Percentiles rank a stretch among this genome's conserved stretches.
These are phyloP conservation scores for Chytriomyces confervae DNA, from an alignment of 192 early-diverging fungal species.

Conservation along the genomic window DNA sequence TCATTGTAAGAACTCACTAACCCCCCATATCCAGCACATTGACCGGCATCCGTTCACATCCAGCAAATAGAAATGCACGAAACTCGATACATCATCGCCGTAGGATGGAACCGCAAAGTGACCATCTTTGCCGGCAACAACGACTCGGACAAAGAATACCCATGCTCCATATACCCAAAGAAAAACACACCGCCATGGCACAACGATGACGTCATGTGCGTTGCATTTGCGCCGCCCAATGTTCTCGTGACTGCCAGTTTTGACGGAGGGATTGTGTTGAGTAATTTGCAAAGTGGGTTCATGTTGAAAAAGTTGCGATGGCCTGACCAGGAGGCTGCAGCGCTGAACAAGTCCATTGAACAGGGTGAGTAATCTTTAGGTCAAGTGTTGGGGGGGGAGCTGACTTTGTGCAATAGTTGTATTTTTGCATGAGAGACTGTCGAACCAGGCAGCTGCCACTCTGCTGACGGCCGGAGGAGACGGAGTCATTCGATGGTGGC, in stretches of 20 bases:
- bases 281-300: slow-evolving; percentile 48
- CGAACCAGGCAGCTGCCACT: slow-evolving; percentile 33
- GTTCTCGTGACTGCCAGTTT: slow-evolving; percentile 51
- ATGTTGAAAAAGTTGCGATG: slow-evolving; percentile 44
- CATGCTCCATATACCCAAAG: slow-evolving; percentile 41
- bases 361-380: slow-evolving; percentile 36
- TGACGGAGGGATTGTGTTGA: slow-evolving; percentile 58
- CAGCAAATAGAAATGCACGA: slow-evolving; percentile 58
- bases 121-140: slow-evolving; percentile 55
- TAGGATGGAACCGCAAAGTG: slow-evolving; percentile 61
- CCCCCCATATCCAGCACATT: background rate
- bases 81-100: slow-evolving; percentile 52
- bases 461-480: slow-evolving; percentile 56
- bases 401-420: slow-evolving; percentile 41
- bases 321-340: slow-evolving; percentile 30
- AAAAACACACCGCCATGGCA: slow-evolving; percentile 40
- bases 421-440: slow-evolving; percentile 38
- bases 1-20: no score
- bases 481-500: slow-evolving; percentile 59
- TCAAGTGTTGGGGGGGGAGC: background rate
- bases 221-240: slow-evolving; percentile 57
- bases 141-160: slow-evolving; percentile 36
- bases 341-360: slow-evolving; percentile 48
- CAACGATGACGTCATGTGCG: slow-evolving; percentile 56
- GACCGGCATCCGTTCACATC: background rate